Evolutionary conservation across 805 yeast genomes (phyloP), one percentile per base, ranked within the genome.

Genomic region (Barnettozyma vustinii): DNA sequence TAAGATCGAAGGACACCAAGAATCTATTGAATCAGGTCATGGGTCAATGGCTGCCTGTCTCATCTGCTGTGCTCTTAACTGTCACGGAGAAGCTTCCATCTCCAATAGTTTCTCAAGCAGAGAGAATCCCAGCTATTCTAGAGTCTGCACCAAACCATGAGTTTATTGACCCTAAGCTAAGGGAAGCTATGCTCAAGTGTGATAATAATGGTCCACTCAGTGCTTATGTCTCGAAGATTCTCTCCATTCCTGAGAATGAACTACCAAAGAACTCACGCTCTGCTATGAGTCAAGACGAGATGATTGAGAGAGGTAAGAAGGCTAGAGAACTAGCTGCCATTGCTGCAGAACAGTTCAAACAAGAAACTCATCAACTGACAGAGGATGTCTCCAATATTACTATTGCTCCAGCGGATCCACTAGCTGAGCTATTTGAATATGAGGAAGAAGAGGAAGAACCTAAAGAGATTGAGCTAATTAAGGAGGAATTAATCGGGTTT

Each of bases 21-120:
- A 72, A 70, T 47, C 66, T 89, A 41, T 63, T 90, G 18, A 76
- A 74, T 48, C 72, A 80, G 8, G 77, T 94, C 4, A 81, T 92
- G 80, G 80, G 89, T 1, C 97, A 92, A 62, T 94, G 99, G 97
- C 70, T 94, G 20, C 98, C 99, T 1, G 79, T 94, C 5, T 85
- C 97, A 21, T 83, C 87, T 36, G 87, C 98, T 0, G 77, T 92
- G 9, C 68, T 94, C 26, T 74, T 94, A 9, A 81, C 96, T 1
- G 96, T 92, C 5, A 83, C 91, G 30, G 94, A 89, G 51, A 79
- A 80, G 52, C 65, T 94, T 43, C 97, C 97, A 0, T 85, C 95
- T 8, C 99, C 99, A 1, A 58, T 75, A 5, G 71, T 63, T 1
- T 87, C 97, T 0, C 99, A 94, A 64, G 67, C 66, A 20, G 79